Evolutionary conservation across 176 grass and related monocot species (phyloP).

Genomic region (Saccharum spontaneum): DNA sequence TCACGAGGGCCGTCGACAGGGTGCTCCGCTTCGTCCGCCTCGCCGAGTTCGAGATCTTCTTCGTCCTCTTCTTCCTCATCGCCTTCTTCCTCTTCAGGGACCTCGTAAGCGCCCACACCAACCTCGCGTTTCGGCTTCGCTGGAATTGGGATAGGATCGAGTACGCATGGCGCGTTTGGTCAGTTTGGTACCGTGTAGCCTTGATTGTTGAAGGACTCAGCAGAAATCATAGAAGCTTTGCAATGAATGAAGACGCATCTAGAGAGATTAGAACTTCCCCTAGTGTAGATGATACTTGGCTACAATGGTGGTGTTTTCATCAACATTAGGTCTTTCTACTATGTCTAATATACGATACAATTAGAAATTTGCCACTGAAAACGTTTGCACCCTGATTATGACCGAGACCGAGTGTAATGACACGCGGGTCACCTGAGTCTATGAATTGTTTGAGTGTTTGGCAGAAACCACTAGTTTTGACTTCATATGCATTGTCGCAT

Average conservation of each 20-base stretch:
- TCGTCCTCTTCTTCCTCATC: constrained; percentile 87
- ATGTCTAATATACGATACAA: background rate
- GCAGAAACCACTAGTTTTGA: background rate
- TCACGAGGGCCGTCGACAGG: constrained; percentile 65
- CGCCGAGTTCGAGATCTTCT: constrained; percentile 97
- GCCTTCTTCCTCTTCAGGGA: constrained; percentile 89
- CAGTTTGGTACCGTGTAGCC: background rate
- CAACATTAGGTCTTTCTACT: background rate
- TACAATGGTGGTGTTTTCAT: background rate
- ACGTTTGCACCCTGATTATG: background rate
- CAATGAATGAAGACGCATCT: background rate
- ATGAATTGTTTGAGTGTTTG: background rate
- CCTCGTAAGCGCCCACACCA: constrained; percentile 47
- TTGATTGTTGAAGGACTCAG: constrained; percentile 4
- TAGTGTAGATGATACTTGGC: background rate
- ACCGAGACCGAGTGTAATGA: background rate
- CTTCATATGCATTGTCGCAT: background rate
- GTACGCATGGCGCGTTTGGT: background rate
- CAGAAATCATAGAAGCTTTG: background rate
- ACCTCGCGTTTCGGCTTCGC: background rate
- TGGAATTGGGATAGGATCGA: background rate
- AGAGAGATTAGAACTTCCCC: background rate
- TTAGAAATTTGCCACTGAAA: background rate
- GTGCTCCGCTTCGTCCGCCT: constrained; percentile 84
- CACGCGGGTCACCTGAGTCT: background rate